Conservation (phyloP, 495 filamentous ascomycete genomes). For the Daldinia vernicosa region DNA sequence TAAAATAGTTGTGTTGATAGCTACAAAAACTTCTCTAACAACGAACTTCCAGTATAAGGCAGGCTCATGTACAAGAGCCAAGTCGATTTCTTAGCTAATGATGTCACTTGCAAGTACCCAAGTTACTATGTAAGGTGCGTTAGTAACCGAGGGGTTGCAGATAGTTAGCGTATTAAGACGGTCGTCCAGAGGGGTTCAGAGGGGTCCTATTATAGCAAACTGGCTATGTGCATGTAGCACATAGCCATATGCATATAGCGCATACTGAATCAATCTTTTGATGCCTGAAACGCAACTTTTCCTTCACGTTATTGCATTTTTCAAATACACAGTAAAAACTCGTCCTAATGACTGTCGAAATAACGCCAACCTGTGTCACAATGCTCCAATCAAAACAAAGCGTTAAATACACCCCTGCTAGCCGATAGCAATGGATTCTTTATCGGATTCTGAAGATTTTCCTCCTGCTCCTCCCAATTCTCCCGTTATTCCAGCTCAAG, state of each 20-base stretch:
- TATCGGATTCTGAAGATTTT: constrained; percentile 19
- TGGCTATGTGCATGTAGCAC: neutral
- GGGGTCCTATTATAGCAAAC: neutral
- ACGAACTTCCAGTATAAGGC: no score
- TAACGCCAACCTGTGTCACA: neutral
- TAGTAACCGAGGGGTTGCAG: neutral
- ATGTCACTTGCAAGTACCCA: neutral
- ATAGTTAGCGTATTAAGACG: neutral
- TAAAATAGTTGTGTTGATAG: no score
- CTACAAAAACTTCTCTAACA: no score
- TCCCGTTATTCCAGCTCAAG: neutral
- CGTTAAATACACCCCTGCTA: constrained; percentile 2
- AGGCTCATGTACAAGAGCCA: no score
- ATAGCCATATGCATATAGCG: constrained; percentile 1
- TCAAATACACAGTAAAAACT: neutral
- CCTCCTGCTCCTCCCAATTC: constrained; percentile 17
- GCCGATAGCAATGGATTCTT: constrained; percentile 8
- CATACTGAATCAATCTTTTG: neutral
- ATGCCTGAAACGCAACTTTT: neutral
- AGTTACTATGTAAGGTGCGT: no score
- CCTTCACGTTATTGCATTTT: neutral
- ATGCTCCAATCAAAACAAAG: neutral
- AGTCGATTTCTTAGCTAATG: neutral
- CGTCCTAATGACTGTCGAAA: neutral
- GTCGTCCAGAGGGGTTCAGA: neutral